A percentile compares a stretch with the other conserved stretches of the same genome.
Conservation (phyloP, 2,329 filamentous ascomycete species). For the Aspergillus felis region DNA sequence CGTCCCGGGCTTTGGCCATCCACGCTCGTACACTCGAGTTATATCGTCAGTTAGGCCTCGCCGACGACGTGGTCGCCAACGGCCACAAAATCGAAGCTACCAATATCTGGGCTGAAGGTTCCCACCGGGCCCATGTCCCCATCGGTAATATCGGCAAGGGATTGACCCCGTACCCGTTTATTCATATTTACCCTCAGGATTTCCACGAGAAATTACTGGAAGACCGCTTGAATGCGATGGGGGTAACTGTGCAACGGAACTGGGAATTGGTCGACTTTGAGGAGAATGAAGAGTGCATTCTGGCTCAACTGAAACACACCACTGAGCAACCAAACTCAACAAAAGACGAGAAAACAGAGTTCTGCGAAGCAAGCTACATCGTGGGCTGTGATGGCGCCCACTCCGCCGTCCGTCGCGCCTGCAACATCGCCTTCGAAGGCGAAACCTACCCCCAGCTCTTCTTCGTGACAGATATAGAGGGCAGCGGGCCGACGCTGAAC, state of each 20-base stretch:
- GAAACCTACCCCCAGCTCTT: constrained; percentile 43
- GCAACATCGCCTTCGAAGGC: constrained; percentile 41
- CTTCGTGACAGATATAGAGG: constrained; percentile 43
- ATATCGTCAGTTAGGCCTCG: constrained; percentile 44
- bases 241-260: constrained; percentile 25
- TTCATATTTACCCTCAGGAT: constrained; percentile 26
- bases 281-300: constrained; percentile 20
- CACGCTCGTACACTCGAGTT: constrained; percentile 51
- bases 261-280: constrained; percentile 23
- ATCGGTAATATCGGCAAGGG: constrained; percentile 21
- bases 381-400: constrained; percentile 53
- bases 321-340: background rate
- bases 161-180: constrained; percentile 29
- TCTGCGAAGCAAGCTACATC: constrained; percentile 39
- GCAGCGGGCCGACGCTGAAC: constrained; percentile 25
- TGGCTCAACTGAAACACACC: constrained; percentile 15
- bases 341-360: constrained; percentile 17
- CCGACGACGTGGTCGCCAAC: constrained; percentile 32
- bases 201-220: constrained; percentile 28
- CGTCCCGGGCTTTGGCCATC: constrained; percentile 42
- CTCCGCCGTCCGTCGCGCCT: constrained; percentile 44
- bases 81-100: constrained; percentile 39
- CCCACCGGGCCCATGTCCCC: constrained; percentile 19
- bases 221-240: constrained; percentile 20
- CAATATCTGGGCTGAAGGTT: constrained; percentile 32